Conservation (phyloP, 1,139 yeast genomes). For the Pneumocystis canis region DNA sequence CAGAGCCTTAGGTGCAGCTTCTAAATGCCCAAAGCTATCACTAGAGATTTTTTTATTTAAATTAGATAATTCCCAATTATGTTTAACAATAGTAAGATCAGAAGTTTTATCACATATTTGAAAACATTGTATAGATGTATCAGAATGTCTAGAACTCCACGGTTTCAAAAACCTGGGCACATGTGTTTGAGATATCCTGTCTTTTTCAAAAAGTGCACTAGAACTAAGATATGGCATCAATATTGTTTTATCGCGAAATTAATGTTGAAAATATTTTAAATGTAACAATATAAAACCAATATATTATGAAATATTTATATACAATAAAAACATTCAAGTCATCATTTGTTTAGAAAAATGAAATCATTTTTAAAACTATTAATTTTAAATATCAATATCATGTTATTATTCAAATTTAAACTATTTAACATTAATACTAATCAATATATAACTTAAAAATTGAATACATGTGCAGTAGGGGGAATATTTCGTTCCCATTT, state of each 20-base stretch:
- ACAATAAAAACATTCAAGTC: neutral
- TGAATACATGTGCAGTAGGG: neutral
- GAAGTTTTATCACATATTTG: neutral
- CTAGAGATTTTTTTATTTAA: neutral
- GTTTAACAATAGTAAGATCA: neutral
- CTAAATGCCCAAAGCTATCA: neutral
- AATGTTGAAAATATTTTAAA: neutral
- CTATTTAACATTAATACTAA: neutral
- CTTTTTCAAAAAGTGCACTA: neutral
- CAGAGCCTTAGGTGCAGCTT: too few relatives aligned
- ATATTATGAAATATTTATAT: neutral
- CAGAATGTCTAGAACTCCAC: neutral
- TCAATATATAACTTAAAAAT: neutral
- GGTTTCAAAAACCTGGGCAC: neutral
- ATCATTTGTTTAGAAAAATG: neutral
- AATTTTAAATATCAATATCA: neutral
- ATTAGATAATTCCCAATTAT: neutral
- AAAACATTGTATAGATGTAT: neutral
- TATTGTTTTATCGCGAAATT: neutral
- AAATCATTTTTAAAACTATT: neutral
- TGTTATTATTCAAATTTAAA: neutral
- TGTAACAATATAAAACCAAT: neutral
- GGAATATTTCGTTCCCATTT: slow-evolving; percentile 2
- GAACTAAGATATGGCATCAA: neutral
- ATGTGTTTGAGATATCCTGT: neutral